Base-by-base conservation (phyloP, 225 moss, liverwort and hornwort species). In the Anthoceros angustus region DNA sequence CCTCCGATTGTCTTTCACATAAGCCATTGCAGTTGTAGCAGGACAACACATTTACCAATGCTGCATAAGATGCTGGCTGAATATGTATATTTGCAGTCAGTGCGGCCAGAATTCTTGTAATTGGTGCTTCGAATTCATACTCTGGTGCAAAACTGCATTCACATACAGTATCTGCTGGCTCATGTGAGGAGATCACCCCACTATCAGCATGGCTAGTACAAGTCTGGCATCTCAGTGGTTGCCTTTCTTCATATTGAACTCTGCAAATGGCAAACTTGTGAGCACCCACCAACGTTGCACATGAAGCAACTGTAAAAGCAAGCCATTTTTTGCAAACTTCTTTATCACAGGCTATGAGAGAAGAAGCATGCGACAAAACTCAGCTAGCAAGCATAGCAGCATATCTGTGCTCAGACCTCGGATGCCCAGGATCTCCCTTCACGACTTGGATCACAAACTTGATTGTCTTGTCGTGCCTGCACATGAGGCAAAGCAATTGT, bases 41-140 rank as follows among this genome's bases (percentile, higher is more conserved):
- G 77, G 41, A 86, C 69, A 49, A 79, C 77, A 40, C 26, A 43
- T 61, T 32, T 32, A 83, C 70, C 12, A 90, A 77, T 40, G 66
- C 70, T 25, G 85, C 62, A 63, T 87, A 85, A n/a, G 87, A 85
- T 20, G 81, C 87, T 66, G 79, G 78, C 41, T 69, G 68, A 61
- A 87, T 66, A 45, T 63, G 68, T 38, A 85, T 74, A 65, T 67
- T 67, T 66, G 87, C 83, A 76, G 81, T 77, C 70, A 90, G 63
- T 69, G 77, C 69, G 48, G 66, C 62, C 70, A 90, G 72, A 63
- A 79, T 41, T 40, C 76, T 60, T 45, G 50, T 66, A 70, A 63
- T 40, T 42, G 70, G 62, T 12, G 32, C 61, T 12, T 55, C 42
- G 46, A 48, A 70, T 41, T 69, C 42, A 68, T 49, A 65, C 40